These are phyloP conservation scores for Salvia sclarea DNA, from an alignment of 305 asterid genomes.

Conservation along the genomic window DNA sequence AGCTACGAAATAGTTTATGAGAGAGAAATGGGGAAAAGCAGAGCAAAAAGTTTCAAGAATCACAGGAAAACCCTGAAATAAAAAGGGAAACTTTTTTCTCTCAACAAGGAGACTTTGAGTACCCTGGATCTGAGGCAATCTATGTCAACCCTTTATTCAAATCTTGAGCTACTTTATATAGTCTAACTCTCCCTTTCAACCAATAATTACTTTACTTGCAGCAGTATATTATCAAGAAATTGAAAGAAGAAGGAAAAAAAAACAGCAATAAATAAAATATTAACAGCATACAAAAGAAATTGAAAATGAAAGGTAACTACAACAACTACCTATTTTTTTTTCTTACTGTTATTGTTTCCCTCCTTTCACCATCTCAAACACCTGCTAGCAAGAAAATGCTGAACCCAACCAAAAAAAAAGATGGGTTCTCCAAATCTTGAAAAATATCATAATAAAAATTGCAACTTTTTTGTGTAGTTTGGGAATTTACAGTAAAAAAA, in stretches of 20 bases:
- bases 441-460: background rate
- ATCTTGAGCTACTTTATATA: conserved; percentile 36
- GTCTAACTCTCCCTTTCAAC: conserved; percentile 52
- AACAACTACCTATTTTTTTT: conserved; percentile 22
- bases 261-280: conserved; percentile 11
- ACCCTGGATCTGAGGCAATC: conserved; percentile 90
- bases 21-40: conserved; percentile 43
- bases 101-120: conserved; percentile 48
- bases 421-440: background rate
- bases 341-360: conserved; percentile 25
- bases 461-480: conserved; percentile 7
- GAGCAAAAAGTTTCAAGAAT: conserved; percentile 46
- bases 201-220: conserved; percentile 44
- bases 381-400: conserved; percentile 36
- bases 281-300: background rate
- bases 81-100: conserved; percentile 43
- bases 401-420: conserved; percentile 28
- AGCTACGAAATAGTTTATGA: conserved; percentile 38
- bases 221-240: conserved; percentile 34
- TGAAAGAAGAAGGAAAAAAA: no score
- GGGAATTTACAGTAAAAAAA: background rate
- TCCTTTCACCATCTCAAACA: conserved; percentile 38
- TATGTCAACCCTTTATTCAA: conserved; percentile 55
- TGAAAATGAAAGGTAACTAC: conserved; percentile 22
- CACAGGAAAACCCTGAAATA: conserved; percentile 74